A percentile compares a stretch with the other conserved stretches of the same genome.
Evolutionary conservation across 1,284 basidiomycete species (phyloP).

Genomic region (Trametes sp.): DNA sequence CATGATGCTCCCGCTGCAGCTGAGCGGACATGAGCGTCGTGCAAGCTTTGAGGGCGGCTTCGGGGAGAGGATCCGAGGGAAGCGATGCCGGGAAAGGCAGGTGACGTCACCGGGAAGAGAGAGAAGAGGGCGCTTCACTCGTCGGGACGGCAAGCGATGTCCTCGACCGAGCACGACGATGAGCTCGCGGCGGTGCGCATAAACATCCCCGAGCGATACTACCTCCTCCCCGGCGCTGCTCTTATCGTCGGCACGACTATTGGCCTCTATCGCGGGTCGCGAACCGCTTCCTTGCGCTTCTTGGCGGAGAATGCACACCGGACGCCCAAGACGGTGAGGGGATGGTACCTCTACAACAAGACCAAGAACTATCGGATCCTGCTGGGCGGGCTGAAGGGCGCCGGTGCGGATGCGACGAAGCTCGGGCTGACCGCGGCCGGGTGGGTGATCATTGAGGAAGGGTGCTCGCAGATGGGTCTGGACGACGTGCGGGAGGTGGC

Average conservation of each 20-base stretch:
- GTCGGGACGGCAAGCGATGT: slow-evolving; percentile 30
- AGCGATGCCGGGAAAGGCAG: slow-evolving; percentile 8
- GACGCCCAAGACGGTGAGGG: slow-evolving; percentile 79
- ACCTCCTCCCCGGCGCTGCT: slow-evolving; percentile 62
- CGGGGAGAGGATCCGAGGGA: slow-evolving; percentile 13
- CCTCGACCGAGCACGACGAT: slow-evolving; percentile 31
- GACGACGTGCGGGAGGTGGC: slow-evolving; percentile 62
- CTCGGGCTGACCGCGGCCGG: slow-evolving; percentile 63
- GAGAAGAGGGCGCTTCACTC: slow-evolving; percentile 11
- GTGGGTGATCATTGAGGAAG: slow-evolving; percentile 78
- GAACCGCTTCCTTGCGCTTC: slow-evolving; percentile 55
- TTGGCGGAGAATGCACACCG: slow-evolving; percentile 73
- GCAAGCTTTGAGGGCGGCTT: slow-evolving; percentile 10
- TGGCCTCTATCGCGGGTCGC: slow-evolving; percentile 75
- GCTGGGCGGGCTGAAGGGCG: slow-evolving; percentile 75
- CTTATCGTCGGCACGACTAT: slow-evolving; percentile 68
- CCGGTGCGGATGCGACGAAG: slow-evolving; percentile 61
- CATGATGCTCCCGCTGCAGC: not conserved
- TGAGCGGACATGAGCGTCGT: not conserved
- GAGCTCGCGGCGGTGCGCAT: slow-evolving; percentile 43
- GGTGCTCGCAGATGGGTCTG: slow-evolving; percentile 53
- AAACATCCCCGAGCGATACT: slow-evolving; percentile 46
- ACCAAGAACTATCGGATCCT: slow-evolving; percentile 89
- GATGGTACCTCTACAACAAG: slow-evolving; percentile 94
- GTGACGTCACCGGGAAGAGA: slow-evolving; percentile 23